Base-by-base conservation (phyloP, 2,329 filamentous ascomycete genomes). In the Rutstroemia sydowiana region DNA sequence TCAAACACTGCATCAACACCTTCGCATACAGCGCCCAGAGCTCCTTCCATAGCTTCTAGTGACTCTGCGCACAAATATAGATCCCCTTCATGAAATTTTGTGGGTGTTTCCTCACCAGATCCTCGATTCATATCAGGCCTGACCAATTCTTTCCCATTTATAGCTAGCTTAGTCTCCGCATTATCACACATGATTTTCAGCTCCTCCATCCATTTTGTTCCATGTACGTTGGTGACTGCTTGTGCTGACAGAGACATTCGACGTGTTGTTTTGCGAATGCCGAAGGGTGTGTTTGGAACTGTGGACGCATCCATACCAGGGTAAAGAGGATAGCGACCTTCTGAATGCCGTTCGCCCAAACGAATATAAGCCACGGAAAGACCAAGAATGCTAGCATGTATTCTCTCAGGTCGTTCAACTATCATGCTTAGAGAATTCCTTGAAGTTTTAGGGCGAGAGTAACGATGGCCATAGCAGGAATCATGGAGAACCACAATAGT, bases 381-480 rank as follows among this genome's bases (percentile, higher is more conserved):
- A 2, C 93, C 93, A 45, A 96, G 66, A 0, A 92, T 80, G 55
- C 83, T 83, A 4, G 93, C 93, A 60, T 87, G 87, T 57, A 98
- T 83, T 54, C 93, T 78, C 71, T 98, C 93, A 0, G 93, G 93
- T 10, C 93, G 79, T 70, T 98, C 93, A 45, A 98, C 91, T 58
- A 98, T 95, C 52, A 84, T 87, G 62, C 75, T 81, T 1, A 97
- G 75, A 14, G 79, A 78, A 41, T 73, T 77, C 62, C 85, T 85
- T 20, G 82, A 85, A 1, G 89, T 85, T 61, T 87, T 84, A 3
- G 89, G 89, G 41, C 93, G 79, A 10, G 91, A 88, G 68, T 84
- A 98, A 20, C 90, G 84, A 70, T 98, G 93, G 21, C 92, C 91
- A 66, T 97, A 98, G 69, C 92, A 95, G 48, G 87, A 84, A 71